Evolutionary conservation across 345 rosid genomes (phyloP), one percentile per base, ranked within the genome.

Genomic region (Linum tenue): DNA sequence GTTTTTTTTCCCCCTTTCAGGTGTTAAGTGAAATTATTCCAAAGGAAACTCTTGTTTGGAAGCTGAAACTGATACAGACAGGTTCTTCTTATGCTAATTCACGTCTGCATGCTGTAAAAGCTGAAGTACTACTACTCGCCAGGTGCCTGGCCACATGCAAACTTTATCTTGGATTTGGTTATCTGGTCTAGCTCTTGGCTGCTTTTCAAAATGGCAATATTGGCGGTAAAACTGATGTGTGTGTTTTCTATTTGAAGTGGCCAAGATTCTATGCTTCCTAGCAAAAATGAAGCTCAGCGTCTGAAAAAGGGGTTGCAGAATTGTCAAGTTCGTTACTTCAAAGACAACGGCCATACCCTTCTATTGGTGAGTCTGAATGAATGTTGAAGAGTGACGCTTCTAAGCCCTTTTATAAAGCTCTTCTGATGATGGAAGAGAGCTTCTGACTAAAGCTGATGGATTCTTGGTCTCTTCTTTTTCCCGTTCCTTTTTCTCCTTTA

Each of bases 261-360:
- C 74, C 78, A 83, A 70, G 97, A 92, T 71, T 65, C 76, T 70
- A 73, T 90, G 84, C 84, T 90, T 72, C 98, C 98, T 59, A 88
- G 90, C 67, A 64, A 37, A 41, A 84, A 86, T 65, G 97, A 92
- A 85, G 85, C 85, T 10, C 59, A 69, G 65, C 83, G 87, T 66
- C 96, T 88, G 22, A 63, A 68, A 60, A 78, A 66, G 5, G 56
- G 77, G 35, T 69, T 92, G 42, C 75, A 73, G 72, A 81, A 90
- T 70, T 92, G 96, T 73, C 76, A 50, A 37, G 79, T 85, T 68
- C 96, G 86, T 59, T 16, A 48, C 79, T 90, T 92, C 79, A 85
- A 82, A 70, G 96, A 83, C 60, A 85, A 90, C 10, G 96, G 97
- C 1, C 94, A 92, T 72, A 56, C 89, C 66, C 87, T 92, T 76